Evolutionary conservation across 176 grass and related monocot genomes (phyloP).

Genomic region (Oryza australiensis): DNA sequence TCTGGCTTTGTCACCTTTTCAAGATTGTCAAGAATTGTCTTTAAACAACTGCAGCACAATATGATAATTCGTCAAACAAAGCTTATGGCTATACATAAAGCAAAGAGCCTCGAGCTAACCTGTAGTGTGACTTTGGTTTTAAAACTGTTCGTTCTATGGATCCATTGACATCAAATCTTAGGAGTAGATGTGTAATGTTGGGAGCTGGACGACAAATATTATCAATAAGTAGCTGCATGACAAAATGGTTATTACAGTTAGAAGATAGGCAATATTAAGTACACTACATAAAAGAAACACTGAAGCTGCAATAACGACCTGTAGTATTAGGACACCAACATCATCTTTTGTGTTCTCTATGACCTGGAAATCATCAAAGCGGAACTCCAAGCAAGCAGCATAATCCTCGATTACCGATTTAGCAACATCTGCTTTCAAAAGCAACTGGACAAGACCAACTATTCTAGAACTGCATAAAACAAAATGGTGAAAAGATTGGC

Average conservation of each 20-base stretch:
- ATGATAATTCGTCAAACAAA: slow-evolving; percentile 39
- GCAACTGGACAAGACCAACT: slow-evolving; percentile 76
- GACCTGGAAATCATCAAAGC: slow-evolving; percentile 85
- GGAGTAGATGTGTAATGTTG: slow-evolving; percentile 88
- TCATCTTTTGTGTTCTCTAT: slow-evolving; percentile 85
- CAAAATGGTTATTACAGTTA: slow-evolving; percentile 22
- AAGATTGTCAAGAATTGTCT: slow-evolving; percentile 94
- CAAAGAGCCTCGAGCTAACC: slow-evolving; percentile 42
- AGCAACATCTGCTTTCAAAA: slow-evolving; percentile 72
- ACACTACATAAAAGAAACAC: slow-evolving; percentile 12
- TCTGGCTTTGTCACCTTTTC: slow-evolving; percentile 82
- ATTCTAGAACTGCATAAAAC: slow-evolving; percentile 78
- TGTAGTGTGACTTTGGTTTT: slow-evolving; percentile 95
- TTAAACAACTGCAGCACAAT: slow-evolving; percentile 76
- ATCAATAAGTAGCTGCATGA: slow-evolving; percentile 86
- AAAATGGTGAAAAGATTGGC: slow-evolving; percentile 8
- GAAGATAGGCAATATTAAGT: slow-evolving; percentile 8
- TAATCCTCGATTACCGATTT: slow-evolving; percentile 92
- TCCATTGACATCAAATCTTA: slow-evolving; percentile 81
- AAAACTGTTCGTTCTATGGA: slow-evolving; percentile 71
- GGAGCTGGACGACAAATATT: slow-evolving; percentile 87
- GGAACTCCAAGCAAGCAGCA: slow-evolving; percentile 89
- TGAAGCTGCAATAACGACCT: slow-evolving; percentile 58
- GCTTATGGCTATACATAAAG: slow-evolving; percentile 33
- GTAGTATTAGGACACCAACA: slow-evolving; percentile 80